Evolutionary conservation across 2,329 filamentous ascomycete genomes (phyloP), one percentile per base, ranked within the genome.

Genomic region (Biscogniauxia sp.): DNA sequence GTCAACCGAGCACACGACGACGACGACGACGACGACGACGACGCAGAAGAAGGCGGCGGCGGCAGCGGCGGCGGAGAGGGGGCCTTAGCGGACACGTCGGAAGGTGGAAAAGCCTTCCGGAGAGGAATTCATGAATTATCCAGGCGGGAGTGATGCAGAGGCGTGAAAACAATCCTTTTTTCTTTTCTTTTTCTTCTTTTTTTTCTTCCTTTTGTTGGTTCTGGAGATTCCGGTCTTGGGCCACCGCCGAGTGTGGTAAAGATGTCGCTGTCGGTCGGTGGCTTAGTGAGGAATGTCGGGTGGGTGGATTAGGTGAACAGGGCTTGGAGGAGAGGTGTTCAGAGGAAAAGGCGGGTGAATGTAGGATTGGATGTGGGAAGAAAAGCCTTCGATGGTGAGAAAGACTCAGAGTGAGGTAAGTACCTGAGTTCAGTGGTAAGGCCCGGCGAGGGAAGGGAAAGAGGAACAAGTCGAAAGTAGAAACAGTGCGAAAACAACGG

Each of bases 1-100:
- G 77, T 72, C 70, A 72, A 68, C 65, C 65, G 64, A 67, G 64
- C 62, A 70, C 66, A 65, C 60, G 64, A 67, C 66, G 63, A 69
- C 66, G 66, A 66, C 54, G 57, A 63, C 57, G 56, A 64, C 37
- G 37, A 23, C 23, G 23, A 64, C 37, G 37, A 65, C 60, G 37
- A n/a, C 37, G 37, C 53, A 11, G 51, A 26, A n/a, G 20, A 26
- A 25, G 20, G 15, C 37, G 37, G 37, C 37, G 37, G n/a, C 37
- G 37, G 37, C 37, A 13, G 37, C 15, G 53, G 11, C 20, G 25
- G 11, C 53, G 15, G 51, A 19, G 19, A 52, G 13, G 11, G 17
- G 17, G 13, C 51, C 11, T 19, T 52, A 52, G 23, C 55, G 57
- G 54, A 20, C 28, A 49, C 58, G 55, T 28, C 53, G 54, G 51